Base-by-base conservation (phyloP, 2,329 filamentous ascomycete species). In the Chaetomium sp. region DNA sequence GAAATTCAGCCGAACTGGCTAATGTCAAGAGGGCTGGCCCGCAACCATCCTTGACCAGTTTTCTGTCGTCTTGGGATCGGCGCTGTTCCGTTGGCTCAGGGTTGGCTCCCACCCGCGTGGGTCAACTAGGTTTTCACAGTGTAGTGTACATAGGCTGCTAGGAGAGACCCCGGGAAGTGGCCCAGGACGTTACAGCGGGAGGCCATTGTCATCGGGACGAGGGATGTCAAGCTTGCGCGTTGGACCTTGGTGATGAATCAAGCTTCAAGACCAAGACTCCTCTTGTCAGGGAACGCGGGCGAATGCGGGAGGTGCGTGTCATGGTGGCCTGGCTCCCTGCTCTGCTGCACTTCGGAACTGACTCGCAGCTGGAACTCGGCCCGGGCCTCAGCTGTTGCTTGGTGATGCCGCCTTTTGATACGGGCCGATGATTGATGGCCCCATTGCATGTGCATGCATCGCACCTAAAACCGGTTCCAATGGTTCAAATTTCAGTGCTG, bases 1-100 rank as follows among this genome's bases (percentile, higher is more conserved):
- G 55, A 35, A 38, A 71, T 70, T 71, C 68, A 71, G 69, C 70
- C 70, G 70, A 61, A 47, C 33, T 69, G 70, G 70, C 66, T 70
- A 70, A 71, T 70, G 47, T 56, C 42, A 12, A 27, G 27, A 50
- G 25, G 29, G 45, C 45, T 57, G 50, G 31, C 19, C 23, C 23
- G 31, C 23, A 31, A 2, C 21, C 31, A 25, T 25, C 35, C 31
- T 21, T 16, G 19, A 23, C 21, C n/a, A n/a, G n/a, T 19, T 31
- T 63, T 54, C 42, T 29, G 9, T 60, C 38, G 9, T 63, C 19
- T 42, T 42, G 19, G 57, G 61, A 60, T 65, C 60, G 50, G 58
- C 57, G 45, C 21, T 47, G 21, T 12, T 23, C 19, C 45, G 19
- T 21, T 47, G 19, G 45, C n/a, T 47, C 45, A 29, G 3, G 27